These are phyloP conservation scores for Centella asiatica DNA, from an alignment of 129 eudicot genomes.

Conservation along the genomic window DNA sequence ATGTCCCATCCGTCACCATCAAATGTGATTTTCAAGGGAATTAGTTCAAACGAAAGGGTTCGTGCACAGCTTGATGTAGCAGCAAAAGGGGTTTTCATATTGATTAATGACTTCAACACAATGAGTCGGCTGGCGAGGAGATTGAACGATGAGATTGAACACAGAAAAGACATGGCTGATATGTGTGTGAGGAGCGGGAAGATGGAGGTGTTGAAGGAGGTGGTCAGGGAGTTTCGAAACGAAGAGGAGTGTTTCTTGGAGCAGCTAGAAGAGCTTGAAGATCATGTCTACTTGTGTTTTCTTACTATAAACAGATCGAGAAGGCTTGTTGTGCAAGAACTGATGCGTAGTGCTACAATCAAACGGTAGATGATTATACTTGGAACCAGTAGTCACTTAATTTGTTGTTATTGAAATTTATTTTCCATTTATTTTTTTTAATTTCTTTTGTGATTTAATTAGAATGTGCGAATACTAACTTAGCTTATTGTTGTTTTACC, in stretches of 20 bases:
- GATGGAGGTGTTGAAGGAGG: constrained; percentile 48
- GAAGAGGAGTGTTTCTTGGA: constrained; percentile 47
- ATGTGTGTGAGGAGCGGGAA: constrained; percentile 45
- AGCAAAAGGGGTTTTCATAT: constrained; percentile 58
- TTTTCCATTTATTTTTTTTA: not conserved
- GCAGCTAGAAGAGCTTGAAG: constrained; percentile 70
- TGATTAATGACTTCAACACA: constrained; percentile 75
- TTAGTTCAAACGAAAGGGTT: constrained; percentile 23
- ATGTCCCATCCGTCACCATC: too few species aligned
- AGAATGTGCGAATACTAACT: too few species aligned
- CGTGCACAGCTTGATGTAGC: constrained; percentile 59
- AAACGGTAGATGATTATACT: not conserved
- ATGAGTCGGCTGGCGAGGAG: constrained; percentile 57
- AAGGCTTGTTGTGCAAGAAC: constrained; percentile 39
- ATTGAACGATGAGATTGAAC: constrained; percentile 58
- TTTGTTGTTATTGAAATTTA: not conserved
- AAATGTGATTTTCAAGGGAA: not conserved
- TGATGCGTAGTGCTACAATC: constrained; percentile 5
- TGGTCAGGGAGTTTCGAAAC: constrained; percentile 37
- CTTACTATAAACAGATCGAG: constrained; percentile 76
- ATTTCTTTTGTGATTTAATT: too few species aligned
- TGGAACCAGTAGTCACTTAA: not conserved
- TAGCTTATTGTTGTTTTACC: too few species aligned
- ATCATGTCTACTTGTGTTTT: constrained; percentile 62
- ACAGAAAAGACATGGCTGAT: constrained; percentile 37